These are phyloP conservation scores for Xylaria sp. DNA, from an alignment of 2,329 filamentous ascomycete species.

Conservation along the genomic window DNA sequence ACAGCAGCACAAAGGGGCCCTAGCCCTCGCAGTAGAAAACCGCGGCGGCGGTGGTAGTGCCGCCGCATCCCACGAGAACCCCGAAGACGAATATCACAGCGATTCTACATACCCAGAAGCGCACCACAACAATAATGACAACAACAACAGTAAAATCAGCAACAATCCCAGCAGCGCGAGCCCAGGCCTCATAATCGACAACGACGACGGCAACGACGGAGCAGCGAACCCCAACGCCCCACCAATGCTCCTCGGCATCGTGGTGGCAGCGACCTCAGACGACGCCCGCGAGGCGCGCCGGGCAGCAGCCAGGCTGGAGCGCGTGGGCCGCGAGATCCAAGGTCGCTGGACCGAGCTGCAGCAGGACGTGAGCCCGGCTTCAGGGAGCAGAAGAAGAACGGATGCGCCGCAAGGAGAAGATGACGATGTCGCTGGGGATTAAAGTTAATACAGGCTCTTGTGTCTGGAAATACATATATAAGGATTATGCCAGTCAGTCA, in stretches of 20 bases:
- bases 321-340: conserved; percentile 66
- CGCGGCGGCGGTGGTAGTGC: conserved; percentile 10
- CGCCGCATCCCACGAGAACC: background rate
- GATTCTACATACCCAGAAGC: conserved; percentile 6
- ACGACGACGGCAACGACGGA: conserved; percentile 36
- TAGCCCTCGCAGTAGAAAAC: conserved; percentile 28
- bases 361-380: conserved; percentile 8
- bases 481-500: no score
- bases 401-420: background rate
- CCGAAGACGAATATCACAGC: background rate
- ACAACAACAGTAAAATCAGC: no score
- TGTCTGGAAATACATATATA: no score
- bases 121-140: background rate
- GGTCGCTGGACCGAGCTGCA: conserved; percentile 59
- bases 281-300: conserved; percentile 63
- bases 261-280: conserved; percentile 62
- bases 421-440: conserved; percentile 3
- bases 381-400: background rate
- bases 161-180: no score
- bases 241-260: conserved; percentile 65
- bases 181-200: conserved; percentile 14
- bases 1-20: conserved; percentile 31
- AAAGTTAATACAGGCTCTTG: background rate
- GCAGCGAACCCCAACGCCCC: conserved; percentile 50
- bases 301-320: conserved; percentile 64